phyloP scores from a whole-genome alignment of 352 stramenopile species.

The Phytophthora agathidicida region DNA sequence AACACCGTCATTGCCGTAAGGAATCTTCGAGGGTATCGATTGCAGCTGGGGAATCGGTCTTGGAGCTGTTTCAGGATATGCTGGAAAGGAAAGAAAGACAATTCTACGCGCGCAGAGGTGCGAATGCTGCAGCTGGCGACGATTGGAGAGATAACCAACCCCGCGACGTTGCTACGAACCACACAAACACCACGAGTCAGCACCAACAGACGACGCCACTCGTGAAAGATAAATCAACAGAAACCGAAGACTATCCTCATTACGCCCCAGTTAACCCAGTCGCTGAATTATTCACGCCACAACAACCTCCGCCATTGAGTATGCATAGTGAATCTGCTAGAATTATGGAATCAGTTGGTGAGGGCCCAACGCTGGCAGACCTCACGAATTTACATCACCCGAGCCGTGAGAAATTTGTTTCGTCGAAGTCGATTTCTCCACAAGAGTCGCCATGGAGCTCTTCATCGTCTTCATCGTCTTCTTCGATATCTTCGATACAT shows the following conservation, averaged over 20 bases:
- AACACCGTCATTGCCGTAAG: neutral
- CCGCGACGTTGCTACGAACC: neutral
- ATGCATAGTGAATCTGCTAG: neutral
- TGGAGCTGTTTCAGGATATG: conserved; percentile 31
- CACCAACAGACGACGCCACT: conserved; percentile 23
- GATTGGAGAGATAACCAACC: neutral
- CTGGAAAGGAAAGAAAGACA: conserved; percentile 32
- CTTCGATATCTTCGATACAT: neutral
- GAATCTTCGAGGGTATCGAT: neutral
- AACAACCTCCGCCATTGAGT: neutral
- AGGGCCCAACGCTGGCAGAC: conserved; percentile 29
- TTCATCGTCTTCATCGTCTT: conserved; percentile 11
- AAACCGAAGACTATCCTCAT: conserved; percentile 10
- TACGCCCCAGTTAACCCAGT: neutral
- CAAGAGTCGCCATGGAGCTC: conserved; percentile 6
- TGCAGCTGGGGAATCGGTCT: neutral
- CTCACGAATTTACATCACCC: neutral
- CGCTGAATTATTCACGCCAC: conserved; percentile 2
- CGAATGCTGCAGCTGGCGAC: neutral
- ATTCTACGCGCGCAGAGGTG: conserved; percentile 21
- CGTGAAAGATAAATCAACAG: conserved; percentile 27
- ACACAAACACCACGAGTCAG: conserved; percentile 2
- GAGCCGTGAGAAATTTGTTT: neutral
- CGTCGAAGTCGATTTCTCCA: neutral
- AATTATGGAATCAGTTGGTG: neutral